A percentile compares a stretch with the other conserved stretches of the same genome.
Conservation (phyloP, 2,329 filamentous ascomycete species). For the Dactylellina sp. region DNA sequence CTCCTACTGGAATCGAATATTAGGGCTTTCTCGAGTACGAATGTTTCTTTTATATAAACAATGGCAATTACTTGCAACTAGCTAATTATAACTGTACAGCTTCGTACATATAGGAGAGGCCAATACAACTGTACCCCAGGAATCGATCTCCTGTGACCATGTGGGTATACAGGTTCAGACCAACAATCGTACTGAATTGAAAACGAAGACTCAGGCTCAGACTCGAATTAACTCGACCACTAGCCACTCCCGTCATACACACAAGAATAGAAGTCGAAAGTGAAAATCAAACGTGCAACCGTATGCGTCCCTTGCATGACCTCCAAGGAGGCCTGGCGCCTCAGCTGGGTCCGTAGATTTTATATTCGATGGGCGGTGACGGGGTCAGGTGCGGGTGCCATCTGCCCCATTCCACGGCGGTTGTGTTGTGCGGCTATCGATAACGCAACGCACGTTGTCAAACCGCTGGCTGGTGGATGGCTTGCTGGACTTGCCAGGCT, state of each 20-base stretch:
- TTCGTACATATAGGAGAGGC: no score
- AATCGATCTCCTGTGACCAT: no score
- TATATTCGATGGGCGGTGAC: slow-evolving; percentile 5
- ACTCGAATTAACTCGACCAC: no score
- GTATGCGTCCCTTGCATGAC: slow-evolving; percentile 48
- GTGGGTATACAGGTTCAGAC: no score
- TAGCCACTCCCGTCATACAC: no score
- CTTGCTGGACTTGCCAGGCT: background rate
- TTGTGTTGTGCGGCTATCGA: slow-evolving; percentile 30
- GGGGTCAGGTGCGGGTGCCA: slow-evolving; percentile 34
- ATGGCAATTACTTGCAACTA: no score
- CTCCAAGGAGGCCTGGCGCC: slow-evolving; percentile 17
- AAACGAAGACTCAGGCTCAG: no score
- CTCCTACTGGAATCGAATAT: slow-evolving; percentile 15
- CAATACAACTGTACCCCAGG: no score
- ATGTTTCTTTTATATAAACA: no score
- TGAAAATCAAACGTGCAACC: slow-evolving; percentile 7
- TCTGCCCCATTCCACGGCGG: slow-evolving; percentile 7
- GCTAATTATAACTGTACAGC: no score
- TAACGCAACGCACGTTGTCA: slow-evolving; percentile 24
- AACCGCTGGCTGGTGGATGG: slow-evolving; percentile 24
- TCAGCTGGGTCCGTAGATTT: slow-evolving; percentile 24
- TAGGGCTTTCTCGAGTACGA: no score
- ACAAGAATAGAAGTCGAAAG: no score
- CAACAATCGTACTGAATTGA: background rate